Evolutionary conservation across 2,329 filamentous ascomycete genomes (phyloP).

Genomic region (Xylogone sp.): DNA sequence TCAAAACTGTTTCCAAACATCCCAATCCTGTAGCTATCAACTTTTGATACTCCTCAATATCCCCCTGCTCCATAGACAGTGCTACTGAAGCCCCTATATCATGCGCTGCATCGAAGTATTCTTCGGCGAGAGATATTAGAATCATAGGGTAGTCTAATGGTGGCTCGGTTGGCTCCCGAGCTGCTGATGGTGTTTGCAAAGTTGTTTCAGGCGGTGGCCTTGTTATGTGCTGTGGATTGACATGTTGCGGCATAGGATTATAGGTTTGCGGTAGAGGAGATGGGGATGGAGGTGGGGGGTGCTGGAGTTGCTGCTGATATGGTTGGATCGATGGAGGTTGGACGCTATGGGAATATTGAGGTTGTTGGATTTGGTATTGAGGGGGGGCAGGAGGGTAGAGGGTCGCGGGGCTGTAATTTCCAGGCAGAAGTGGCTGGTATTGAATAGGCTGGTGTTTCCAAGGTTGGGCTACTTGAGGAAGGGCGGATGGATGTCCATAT

Average conservation of each 20-base stretch:
- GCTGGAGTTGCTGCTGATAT: conserved; percentile 15
- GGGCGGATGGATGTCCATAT: conserved; percentile 4
- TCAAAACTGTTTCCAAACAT: conserved; percentile 67
- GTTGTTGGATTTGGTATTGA: conserved; percentile 1
- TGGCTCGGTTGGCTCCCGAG: conserved; percentile 5
- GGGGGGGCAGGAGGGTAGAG: conserved; percentile 7
- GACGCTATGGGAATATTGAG: not conserved
- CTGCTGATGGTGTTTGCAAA: conserved; percentile 9
- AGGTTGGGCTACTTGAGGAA: conserved; percentile 8
- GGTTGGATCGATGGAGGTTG: not conserved
- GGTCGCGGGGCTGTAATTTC: conserved; percentile 8
- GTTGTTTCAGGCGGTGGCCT: conserved; percentile 9
- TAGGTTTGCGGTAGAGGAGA: conserved; percentile 21
- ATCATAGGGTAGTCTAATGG: conserved; percentile 32
- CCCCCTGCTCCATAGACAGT: conserved; percentile 41
- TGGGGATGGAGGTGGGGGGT: conserved; percentile 16
- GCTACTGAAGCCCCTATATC: conserved; percentile 46
- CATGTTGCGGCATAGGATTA: conserved; percentile 29
- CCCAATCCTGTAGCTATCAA: conserved; percentile 68
- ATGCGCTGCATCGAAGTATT: conserved; percentile 68
- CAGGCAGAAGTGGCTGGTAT: conserved; percentile 9
- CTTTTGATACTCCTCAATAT: conserved; percentile 65
- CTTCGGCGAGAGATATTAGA: conserved; percentile 69
- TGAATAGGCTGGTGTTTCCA: conserved; percentile 12
- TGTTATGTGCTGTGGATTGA: conserved; percentile 11